These are phyloP conservation scores for Termitomyces sp. DNA, from an alignment of 768 basidiomycete species.

Conservation along the genomic window DNA sequence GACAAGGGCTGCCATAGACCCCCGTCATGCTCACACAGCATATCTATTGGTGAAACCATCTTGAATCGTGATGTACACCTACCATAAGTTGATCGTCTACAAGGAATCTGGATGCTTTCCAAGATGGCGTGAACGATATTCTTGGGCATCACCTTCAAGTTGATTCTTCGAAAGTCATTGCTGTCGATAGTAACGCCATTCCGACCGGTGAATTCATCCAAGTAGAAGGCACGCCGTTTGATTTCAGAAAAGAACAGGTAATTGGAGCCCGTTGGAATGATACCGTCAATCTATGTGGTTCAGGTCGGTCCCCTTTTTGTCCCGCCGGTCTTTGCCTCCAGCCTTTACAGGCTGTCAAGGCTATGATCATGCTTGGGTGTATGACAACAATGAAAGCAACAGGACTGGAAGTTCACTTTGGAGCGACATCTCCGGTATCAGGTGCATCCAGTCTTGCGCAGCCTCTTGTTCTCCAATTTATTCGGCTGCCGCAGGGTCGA, in stretches of 20 bases:
- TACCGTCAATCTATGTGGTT: conserved; percentile 22
- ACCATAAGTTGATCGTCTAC: background rate
- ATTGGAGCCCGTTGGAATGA: conserved; percentile 31
- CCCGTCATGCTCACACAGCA: conserved; percentile 56
- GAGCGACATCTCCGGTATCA: conserved; percentile 46
- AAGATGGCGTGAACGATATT: conserved; percentile 31
- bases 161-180: conserved; percentile 25
- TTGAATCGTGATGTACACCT: background rate
- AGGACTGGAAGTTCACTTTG: conserved; percentile 33
- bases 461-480: background rate
- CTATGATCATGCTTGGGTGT: conserved; percentile 47
- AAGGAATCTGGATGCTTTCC: conserved; percentile 51
- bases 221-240: conserved; percentile 28
- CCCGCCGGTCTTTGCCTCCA: background rate
- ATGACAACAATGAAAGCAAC: conserved; percentile 28
- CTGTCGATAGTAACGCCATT: conserved; percentile 29
- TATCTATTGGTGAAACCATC: conserved; percentile 37
- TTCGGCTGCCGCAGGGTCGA: conserved; percentile 31
- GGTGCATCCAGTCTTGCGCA: conserved; percentile 19
- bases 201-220: conserved; percentile 26
- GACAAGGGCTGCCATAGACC: conserved; percentile 24
- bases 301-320: conserved; percentile 15
- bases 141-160: conserved; percentile 27
- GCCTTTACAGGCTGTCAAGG: conserved; percentile 35
- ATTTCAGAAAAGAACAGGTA: conserved; percentile 31